A percentile compares a stretch with the other conserved stretches of the same genome.
Evolutionary conservation across 2,329 filamentous ascomycete species (phyloP).

Genomic region (Pestalotiopsis sp.): DNA sequence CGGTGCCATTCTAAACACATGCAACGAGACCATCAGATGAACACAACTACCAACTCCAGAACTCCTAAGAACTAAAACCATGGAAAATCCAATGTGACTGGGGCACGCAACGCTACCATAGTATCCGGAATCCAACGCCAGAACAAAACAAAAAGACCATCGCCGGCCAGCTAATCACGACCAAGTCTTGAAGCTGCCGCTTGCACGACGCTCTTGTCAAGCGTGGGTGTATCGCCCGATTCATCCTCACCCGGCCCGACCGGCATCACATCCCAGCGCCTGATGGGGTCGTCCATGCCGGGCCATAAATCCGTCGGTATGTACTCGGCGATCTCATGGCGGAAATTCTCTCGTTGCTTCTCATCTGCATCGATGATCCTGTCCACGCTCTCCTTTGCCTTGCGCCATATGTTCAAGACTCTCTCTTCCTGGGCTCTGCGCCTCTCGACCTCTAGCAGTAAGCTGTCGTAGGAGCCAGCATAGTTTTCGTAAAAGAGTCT

Average conservation of each 20-base stretch:
- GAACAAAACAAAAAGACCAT: background rate
- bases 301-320: constrained; percentile 89
- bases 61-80: background rate
- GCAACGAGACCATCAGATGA: too few relatives aligned
- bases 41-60: background rate
- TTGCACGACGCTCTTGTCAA: constrained; percentile 33
- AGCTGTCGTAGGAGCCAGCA: constrained; percentile 77
- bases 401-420: constrained; percentile 73
- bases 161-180: constrained; percentile 8
- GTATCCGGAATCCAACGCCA: background rate
- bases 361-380: constrained; percentile 75
- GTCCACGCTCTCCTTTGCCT: constrained; percentile 77
- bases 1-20: too few relatives aligned
- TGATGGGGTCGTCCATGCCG: constrained; percentile 66
- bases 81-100: background rate
- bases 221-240: constrained; percentile 27
- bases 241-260: constrained; percentile 31
- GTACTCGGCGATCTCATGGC: constrained; percentile 81
- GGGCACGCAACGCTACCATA: background rate
- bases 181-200: constrained; percentile 25
- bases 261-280: constrained; percentile 51
- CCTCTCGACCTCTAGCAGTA: constrained; percentile 83
- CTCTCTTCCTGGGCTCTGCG: constrained; percentile 73
- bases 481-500: constrained; percentile 88
- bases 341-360: constrained; percentile 75